These are phyloP conservation scores for Kwoniella sp. DNA, from an alignment of 768 basidiomycete species.

Conservation along the genomic window DNA sequence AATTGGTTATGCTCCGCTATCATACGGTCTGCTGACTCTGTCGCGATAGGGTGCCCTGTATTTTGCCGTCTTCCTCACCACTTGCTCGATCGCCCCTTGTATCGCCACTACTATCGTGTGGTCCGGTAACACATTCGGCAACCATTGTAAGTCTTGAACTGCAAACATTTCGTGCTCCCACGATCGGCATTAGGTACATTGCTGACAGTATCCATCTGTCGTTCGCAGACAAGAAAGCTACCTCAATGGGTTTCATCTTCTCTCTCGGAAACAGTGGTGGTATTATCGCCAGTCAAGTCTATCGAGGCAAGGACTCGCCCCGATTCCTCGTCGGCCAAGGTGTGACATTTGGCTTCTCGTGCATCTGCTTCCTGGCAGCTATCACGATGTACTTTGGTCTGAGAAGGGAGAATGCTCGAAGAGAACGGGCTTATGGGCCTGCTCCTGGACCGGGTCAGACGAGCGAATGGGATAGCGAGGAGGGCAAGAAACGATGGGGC, in stretches of 20 bases:
- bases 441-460: conserved; percentile 12
- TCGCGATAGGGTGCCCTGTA: conserved; percentile 43
- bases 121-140: conserved; percentile 51
- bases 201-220: background rate
- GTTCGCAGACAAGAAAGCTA: conserved; percentile 40
- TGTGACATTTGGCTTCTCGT: conserved; percentile 50
- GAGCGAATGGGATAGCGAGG: conserved; percentile 29
- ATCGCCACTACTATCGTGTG: conserved; percentile 57
- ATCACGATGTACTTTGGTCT: conserved; percentile 47
- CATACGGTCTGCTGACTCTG: background rate
- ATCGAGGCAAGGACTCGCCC: conserved; percentile 50
- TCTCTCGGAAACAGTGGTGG: conserved; percentile 54
- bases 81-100: conserved; percentile 50
- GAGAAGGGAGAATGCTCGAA: conserved; percentile 50
- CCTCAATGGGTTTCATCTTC: conserved; percentile 54
- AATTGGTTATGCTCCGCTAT: background rate
- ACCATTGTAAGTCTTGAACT: conserved; percentile 47
- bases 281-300: conserved; percentile 53
- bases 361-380: conserved; percentile 42
- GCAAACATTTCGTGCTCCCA: too few relatives aligned
- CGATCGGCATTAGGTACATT: background rate
- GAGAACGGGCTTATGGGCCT: conserved; percentile 51
- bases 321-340: conserved; percentile 52
- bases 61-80: conserved; percentile 55
- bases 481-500: conserved; percentile 35